phyloP scores from a whole-genome alignment of 2,329 filamentous ascomycete genomes.

The Erysiphe pulchra region DNA sequence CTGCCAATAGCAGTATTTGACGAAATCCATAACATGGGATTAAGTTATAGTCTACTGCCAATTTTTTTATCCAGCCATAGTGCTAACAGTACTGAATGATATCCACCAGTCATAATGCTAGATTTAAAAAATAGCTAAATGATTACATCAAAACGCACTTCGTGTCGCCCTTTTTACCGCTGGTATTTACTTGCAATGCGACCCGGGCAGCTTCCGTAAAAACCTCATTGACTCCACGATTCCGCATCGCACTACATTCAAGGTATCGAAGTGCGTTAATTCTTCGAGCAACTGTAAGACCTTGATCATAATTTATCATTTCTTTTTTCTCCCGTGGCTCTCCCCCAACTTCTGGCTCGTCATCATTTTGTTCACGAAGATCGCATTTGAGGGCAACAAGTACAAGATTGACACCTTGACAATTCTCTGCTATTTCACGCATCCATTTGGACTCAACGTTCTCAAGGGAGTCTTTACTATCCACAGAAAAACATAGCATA shows the following conservation, averaged over 20 bases:
- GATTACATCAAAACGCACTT: constrained; percentile 34
- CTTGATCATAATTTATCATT: constrained; percentile 75
- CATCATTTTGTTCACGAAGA: constrained; percentile 53
- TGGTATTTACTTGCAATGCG: constrained; percentile 48
- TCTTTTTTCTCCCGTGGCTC: constrained; percentile 34
- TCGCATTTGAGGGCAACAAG: constrained; percentile 94
- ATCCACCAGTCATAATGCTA: too few species aligned
- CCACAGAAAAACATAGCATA: constrained; percentile 96
- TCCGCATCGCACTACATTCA: constrained; percentile 96
- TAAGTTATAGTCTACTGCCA: too few species aligned
- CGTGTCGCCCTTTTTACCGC: constrained; percentile 27
- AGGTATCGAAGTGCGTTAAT: constrained; percentile 87
- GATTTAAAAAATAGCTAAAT: background rate
- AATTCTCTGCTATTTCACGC: constrained; percentile 92
- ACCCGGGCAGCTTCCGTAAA: constrained; percentile 95
- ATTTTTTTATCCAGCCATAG: too few species aligned
- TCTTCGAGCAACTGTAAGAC: constrained; percentile 68
- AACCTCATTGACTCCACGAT: constrained; percentile 91
- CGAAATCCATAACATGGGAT: too few species aligned
- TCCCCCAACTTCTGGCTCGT: constrained; percentile 24
- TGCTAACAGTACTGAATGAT: too few species aligned
- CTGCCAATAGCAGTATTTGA: too few species aligned
- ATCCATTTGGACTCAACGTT: constrained; percentile 99
- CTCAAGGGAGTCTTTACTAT: constrained; percentile 86
- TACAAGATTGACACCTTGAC: constrained; percentile 80